Conservation (phyloP, 1,139 yeast species). For the Kurtzmaniella quercitrusa region DNA sequence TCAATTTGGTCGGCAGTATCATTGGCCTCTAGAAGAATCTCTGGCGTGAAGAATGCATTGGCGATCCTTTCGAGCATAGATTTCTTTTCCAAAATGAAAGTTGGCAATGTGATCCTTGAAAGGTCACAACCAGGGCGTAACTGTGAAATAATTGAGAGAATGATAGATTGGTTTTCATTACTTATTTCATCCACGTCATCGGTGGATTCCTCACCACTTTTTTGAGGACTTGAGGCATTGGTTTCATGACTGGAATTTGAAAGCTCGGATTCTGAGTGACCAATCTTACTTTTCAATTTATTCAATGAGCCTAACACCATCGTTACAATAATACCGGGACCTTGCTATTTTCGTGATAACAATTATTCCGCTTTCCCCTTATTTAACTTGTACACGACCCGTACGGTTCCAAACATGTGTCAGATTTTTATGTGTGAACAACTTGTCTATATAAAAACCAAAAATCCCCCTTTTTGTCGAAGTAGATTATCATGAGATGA, state of each 20-base stretch:
- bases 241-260: background rate
- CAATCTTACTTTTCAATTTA: background rate
- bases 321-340: background rate
- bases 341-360: background rate
- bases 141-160: slow-evolving; percentile 84
- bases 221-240: background rate
- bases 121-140: slow-evolving; percentile 90
- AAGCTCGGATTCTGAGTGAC: background rate
- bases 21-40: slow-evolving; percentile 68
- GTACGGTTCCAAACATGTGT: background rate
- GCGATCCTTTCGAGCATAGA: slow-evolving; percentile 96
- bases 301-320: slow-evolving; percentile 5
- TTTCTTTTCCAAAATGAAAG: slow-evolving; percentile 90
- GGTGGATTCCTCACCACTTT: slow-evolving; percentile 13
- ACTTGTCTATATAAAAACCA: background rate
- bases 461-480: too few species aligned
- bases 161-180: slow-evolving; percentile 80
- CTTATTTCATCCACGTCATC: slow-evolving; percentile 91
- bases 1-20: slow-evolving; percentile 51
- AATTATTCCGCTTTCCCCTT: background rate
- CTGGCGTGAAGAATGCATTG: slow-evolving; percentile 82
- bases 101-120: slow-evolving; percentile 87
- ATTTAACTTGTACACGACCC: background rate
- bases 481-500: too few species aligned
- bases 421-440: background rate